phyloP scores from a whole-genome alignment of 208 protist species.

The Entamoeba histolytica region DNA sequence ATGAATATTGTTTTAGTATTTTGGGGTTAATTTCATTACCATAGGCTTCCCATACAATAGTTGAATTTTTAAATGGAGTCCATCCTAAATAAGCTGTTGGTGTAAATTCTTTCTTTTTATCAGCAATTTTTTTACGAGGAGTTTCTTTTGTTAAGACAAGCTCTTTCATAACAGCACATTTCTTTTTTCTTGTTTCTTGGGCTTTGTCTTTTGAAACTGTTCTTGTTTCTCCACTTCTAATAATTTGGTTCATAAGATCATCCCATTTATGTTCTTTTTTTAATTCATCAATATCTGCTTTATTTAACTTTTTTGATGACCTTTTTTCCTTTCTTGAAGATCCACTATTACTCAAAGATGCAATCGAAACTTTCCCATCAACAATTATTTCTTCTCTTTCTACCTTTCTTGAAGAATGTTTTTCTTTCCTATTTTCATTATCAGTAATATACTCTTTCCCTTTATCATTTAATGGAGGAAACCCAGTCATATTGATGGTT shows the following conservation, averaged over 20 bases:
- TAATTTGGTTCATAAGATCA: background rate
- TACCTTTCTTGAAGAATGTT: background rate
- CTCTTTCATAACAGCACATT: background rate
- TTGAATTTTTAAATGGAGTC: background rate
- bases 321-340: background rate
- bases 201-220: background rate
- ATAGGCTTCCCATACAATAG: background rate
- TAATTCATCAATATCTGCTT: no score
- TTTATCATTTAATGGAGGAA: background rate
- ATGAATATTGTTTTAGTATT: background rate
- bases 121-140: background rate
- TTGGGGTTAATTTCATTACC: background rate
- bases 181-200: background rate
- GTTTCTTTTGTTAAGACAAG: background rate
- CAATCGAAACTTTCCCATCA: background rate
- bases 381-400: background rate
- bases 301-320: no score
- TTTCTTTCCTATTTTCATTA: background rate
- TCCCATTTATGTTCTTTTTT: background rate
- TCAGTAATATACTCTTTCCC: background rate
- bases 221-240: background rate
- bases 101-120: background rate
- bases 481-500: background rate
- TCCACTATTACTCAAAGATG: no score
- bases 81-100: background rate